These are phyloP conservation scores for Candida sanyaensis DNA, from an alignment of 1,139 yeast genomes.

Conservation along the genomic window DNA sequence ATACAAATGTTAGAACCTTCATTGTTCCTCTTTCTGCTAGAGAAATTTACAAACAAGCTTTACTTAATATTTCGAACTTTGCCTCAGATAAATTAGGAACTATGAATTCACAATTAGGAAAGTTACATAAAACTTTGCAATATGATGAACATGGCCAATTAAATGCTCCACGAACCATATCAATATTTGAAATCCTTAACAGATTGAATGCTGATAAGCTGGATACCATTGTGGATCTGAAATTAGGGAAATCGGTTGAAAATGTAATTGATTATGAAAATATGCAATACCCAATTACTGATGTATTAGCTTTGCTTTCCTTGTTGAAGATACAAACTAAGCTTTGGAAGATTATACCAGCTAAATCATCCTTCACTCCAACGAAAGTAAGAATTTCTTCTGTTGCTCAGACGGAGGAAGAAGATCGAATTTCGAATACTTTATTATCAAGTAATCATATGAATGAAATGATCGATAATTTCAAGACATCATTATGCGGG, in stretches of 20 bases:
- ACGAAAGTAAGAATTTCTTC: constrained; percentile 52
- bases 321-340: constrained; percentile 51
- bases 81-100: constrained; percentile 35
- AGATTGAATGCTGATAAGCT: constrained; percentile 10
- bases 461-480: constrained; percentile 23
- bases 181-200: constrained; percentile 49
- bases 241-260: neutral
- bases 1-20: constrained; percentile 39
- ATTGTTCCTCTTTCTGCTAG: constrained; percentile 40
- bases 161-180: constrained; percentile 47
- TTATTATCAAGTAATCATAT: constrained; percentile 31
- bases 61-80: constrained; percentile 31
- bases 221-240: neutral
- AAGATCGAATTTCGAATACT: constrained; percentile 28
- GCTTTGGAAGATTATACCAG: constrained; percentile 41
- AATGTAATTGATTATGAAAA: constrained; percentile 12
- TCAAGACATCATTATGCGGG: constrained; percentile 17
- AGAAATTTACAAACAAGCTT: constrained; percentile 26
- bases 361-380: constrained; percentile 37
- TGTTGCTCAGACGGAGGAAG: constrained; percentile 28
- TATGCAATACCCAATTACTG: constrained; percentile 22
- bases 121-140: constrained; percentile 57
- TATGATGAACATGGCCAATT: constrained; percentile 41
- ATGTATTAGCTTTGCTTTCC: constrained; percentile 46
- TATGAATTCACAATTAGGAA: constrained; percentile 45